Evolutionary conservation across 768 basidiomycete genomes (phyloP), one percentile per base, ranked within the genome.

Genomic region (Rhodotorula toruloides): DNA sequence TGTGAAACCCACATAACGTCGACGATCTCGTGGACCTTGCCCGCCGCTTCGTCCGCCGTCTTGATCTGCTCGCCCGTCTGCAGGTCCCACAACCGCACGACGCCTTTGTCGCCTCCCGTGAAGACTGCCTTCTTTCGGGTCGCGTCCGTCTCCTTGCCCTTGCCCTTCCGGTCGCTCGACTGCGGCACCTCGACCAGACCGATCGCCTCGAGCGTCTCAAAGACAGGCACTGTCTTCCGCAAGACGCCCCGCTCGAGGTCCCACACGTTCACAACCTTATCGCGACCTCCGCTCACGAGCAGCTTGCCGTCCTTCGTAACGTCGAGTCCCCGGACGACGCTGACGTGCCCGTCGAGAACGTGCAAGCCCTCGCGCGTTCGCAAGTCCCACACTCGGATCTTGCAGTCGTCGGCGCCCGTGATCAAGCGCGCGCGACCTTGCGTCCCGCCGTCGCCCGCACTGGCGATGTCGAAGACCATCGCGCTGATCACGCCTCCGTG

Each of bases 401-500:
- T 85, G 40, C 89, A 90, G 77, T 98, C 96, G 50, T 90, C 88
- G 36, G 90, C 93, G 10, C 88, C 94, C 0, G 93, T 93, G 61
- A 93, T 82, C 46, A 98, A 83, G 71, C 86, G 86, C 83, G 93
- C 48, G 40, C 68, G 63, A 79, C 80, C 58, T 80, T 72, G 29
- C 72, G 78, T 59, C 29, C 67, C 61, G 22, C 67, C 67, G 34
- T 67, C 66, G 79, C 80, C 46, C 72, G 77, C 36, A 82, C 78
- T 40, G 79, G 86, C 86, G 72, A 87, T 89, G 76, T 87, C 88
- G 79, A 93, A 99, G 32, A 83, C 80, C 65, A 98, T 80, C 22
- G 94, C 92, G 71, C 88, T 90, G 76, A 99, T 87, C 65, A 96
- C 90, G n/a, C 96, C 96, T 9, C 93, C 96, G 76, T 98, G 96